phyloP scores from a whole-genome alignment of 2,329 filamentous ascomycete species.

The Pleoardoris graminearum region DNA sequence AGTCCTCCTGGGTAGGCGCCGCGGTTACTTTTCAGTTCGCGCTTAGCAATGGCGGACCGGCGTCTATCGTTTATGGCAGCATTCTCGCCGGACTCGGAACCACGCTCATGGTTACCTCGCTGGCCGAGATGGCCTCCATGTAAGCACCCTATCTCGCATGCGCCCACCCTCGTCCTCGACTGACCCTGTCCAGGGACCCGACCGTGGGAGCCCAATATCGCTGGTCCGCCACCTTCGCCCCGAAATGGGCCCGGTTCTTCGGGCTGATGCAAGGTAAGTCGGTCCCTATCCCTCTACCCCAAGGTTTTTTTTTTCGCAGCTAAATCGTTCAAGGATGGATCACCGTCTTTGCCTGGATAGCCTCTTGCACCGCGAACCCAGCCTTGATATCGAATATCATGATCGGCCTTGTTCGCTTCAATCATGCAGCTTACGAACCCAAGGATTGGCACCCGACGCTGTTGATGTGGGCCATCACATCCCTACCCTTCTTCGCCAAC shows the following conservation, averaged over 20 bases:
- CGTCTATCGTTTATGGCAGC: slow-evolving; percentile 31
- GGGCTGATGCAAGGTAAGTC: slow-evolving; percentile 30
- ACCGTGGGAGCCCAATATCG: slow-evolving; percentile 36
- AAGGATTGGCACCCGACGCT: slow-evolving; percentile 53
- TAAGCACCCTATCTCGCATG: slow-evolving; percentile 26
- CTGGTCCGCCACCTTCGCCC: slow-evolving; percentile 31
- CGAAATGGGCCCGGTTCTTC: slow-evolving; percentile 26
- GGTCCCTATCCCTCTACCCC: too few species aligned
- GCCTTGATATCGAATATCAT: slow-evolving; percentile 31
- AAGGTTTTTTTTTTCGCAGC: too few species aligned
- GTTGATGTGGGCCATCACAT: slow-evolving; percentile 49
- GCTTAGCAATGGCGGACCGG: slow-evolving; percentile 33
- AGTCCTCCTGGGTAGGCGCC: slow-evolving; percentile 32
- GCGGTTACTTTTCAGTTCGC: slow-evolving; percentile 31
- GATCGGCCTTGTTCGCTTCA: slow-evolving; percentile 16
- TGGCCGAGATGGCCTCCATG: slow-evolving; percentile 37
- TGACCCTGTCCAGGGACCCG: slow-evolving; percentile 19
- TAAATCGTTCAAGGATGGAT: slow-evolving; percentile 46
- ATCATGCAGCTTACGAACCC: slow-evolving; percentile 2
- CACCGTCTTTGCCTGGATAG: slow-evolving; percentile 45
- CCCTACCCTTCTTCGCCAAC: slow-evolving; percentile 48
- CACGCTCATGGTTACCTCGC: slow-evolving; percentile 35
- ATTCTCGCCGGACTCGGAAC: slow-evolving; percentile 32
- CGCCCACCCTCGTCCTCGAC: slow-evolving; percentile 23
- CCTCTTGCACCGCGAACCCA: slow-evolving; percentile 31